phyloP scores from a whole-genome alignment of 768 basidiomycete species.

The Russula ochroleuca region DNA sequence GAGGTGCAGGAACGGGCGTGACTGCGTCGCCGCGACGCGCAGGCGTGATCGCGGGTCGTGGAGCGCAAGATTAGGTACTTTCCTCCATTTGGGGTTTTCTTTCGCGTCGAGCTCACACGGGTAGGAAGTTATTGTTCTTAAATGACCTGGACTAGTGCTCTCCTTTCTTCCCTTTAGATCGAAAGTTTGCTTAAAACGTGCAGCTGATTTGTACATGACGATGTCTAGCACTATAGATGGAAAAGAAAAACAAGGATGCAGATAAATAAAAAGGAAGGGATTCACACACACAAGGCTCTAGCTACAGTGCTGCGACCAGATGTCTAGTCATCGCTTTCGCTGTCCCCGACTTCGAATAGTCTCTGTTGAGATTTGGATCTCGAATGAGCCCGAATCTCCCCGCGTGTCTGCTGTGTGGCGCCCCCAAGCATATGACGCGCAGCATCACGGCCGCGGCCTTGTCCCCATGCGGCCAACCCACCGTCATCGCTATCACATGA shows the following conservation, averaged over 20 bases:
- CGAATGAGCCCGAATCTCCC: constrained; percentile 1
- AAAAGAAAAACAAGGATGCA: background rate
- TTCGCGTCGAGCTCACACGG: background rate
- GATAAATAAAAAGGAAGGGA: background rate
- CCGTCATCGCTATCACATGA: constrained; percentile 34
- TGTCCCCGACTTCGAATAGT: constrained; percentile 23
- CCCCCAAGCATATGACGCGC: constrained; percentile 45
- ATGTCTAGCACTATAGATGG: background rate
- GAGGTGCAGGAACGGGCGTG: constrained; percentile 1
- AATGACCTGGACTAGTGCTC: background rate
- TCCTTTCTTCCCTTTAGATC: background rate
- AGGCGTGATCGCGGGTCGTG: constrained; percentile 20
- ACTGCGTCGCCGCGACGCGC: constrained; percentile 22
- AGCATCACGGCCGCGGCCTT: constrained; percentile 47
- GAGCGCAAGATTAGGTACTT: constrained; percentile 14
- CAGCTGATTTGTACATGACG: constrained; percentile 14
- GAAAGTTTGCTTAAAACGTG: background rate
- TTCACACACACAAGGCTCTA: background rate
- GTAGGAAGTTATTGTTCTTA: background rate
- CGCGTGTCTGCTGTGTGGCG: constrained; percentile 1
- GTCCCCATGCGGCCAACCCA: constrained; percentile 40
- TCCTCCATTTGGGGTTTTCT: background rate
- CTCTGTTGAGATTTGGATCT: constrained; percentile 19
- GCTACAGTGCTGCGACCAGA: background rate
- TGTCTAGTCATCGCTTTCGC: constrained; percentile 20